Base-by-base conservation (phyloP, 2,329 filamentous ascomycete species). In the Colletotrichum melonis region DNA sequence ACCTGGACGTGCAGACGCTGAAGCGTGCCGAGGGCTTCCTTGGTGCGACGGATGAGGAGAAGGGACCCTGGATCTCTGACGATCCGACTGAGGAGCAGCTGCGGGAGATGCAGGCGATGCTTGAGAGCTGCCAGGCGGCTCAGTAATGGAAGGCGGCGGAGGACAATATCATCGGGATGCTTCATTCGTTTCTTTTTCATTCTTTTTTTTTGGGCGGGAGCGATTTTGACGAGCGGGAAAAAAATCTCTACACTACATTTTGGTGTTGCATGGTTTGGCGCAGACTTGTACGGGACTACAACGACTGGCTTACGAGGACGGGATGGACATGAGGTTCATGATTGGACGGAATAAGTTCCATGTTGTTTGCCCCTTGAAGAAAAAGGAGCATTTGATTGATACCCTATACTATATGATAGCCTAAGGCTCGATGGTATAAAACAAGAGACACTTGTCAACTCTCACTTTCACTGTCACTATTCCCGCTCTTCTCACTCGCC, bases 1-100 rank as follows among this genome's bases (percentile, higher is more conserved):
- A 98, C 80, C 88, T 99, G 57, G 97, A 98, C 80, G 91, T 98
- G 63, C 93, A 97, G 85, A 98, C 95, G 2, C 83, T 98, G 80
- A 93, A 93, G 82, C 91, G 96, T 38, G 95, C 95, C n/a, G 91
- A 97, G 77, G 96, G 93, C 32, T 92, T 98, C 79, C 92, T 92
- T 77, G 88, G 88, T 74, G 93, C 95, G 5, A 96, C 93, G 0
- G 91, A 93, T 1, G 94, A 96, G 77, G 95, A 98, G 87, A 95
- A 95, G 82, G 96, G 95, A 1, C 89, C 92, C 8, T 98, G 94
- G 94, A 83, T 95, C 69, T 91, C 91, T 0, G 92, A 95, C 75
- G 93, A 94, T 79, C 89, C 92, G 4, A 90, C 88, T 2, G 86
- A 89, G 69, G 88, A 90, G 72, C 88, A 92, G 79, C 80, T 91